Evolutionary conservation across 495 filamentous ascomycete species (phyloP).

Genomic region (Penicillium silybi): DNA sequence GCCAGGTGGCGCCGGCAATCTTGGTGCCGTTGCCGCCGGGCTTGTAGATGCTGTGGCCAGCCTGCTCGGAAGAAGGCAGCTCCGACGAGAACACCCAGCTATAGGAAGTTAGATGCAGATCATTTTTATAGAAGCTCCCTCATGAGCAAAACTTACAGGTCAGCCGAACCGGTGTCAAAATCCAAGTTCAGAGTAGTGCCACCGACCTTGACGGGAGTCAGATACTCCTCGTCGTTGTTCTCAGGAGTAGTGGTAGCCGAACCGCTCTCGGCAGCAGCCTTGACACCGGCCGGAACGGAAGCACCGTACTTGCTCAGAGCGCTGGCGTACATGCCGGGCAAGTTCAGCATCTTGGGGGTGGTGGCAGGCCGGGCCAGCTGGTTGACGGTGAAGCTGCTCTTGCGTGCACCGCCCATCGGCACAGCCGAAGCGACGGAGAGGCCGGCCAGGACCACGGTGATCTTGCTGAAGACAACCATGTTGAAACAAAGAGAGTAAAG

Average conservation of each 20-base stretch:
- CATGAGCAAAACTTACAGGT: conserved; percentile 52
- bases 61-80: conserved; percentile 40
- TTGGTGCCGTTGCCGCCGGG: conserved; percentile 47
- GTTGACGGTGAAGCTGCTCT: conserved; percentile 41
- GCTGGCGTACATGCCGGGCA: conserved; percentile 38
- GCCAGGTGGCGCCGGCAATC: conserved; percentile 56
- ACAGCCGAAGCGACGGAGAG: conserved; percentile 33
- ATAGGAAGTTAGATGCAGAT: conserved; percentile 5
- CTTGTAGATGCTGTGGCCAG: conserved; percentile 61
- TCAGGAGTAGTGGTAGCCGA: conserved; percentile 52
- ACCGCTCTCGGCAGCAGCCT: conserved; percentile 43
- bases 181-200: conserved; percentile 60
- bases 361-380: conserved; percentile 28
- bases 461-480: conserved; percentile 45
- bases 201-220: conserved; percentile 65
- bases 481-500: conserved; percentile 9
- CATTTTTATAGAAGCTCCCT: background rate
- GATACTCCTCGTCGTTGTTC: conserved; percentile 57
- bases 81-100: conserved; percentile 54
- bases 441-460: conserved; percentile 28
- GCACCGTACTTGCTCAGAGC: conserved; percentile 44
- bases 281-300: conserved; percentile 37
- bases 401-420: conserved; percentile 22
- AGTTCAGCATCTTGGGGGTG: conserved; percentile 31
- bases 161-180: conserved; percentile 73